Base-by-base conservation (phyloP, 495 filamentous ascomycete genomes). In the Aspergillus conjunctus region DNA sequence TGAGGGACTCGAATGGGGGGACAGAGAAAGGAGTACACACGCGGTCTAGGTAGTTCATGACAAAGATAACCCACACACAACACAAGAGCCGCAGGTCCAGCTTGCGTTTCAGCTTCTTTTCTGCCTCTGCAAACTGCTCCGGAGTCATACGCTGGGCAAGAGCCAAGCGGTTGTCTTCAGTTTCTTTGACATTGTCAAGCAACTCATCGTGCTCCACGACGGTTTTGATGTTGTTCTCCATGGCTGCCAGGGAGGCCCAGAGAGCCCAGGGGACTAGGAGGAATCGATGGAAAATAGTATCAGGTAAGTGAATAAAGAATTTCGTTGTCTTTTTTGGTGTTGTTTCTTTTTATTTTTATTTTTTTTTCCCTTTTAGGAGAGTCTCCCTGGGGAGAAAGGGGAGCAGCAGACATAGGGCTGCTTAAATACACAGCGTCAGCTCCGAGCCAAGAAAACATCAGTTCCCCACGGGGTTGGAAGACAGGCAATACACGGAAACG, bases 21-120 rank as follows among this genome's bases (percentile, higher is more conserved):
- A 6, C 44, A 48, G 44, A 48, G n/a, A 17, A 17, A 17, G 44
- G 17, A 6, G 8, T 8, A n/a, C 44, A 12, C 73, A 37, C 34
- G 14, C 54, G 54, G 30, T 62, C 60, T 3, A 62, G 46, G 8
- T 62, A 62, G 54, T 62, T 62, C 30, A 62, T 30, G 1, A 62
- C 41, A 26, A 58, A 62, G 32, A 62, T 52, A 32, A 62, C 30
- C 60, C 60, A 62, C 9, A 62, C 45, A 44, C 39, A 57, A 4
- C 33, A 31, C 53, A 62, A 26, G 15, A 62, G 45, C 0, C 54
- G 54, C 44, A 62, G 32, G 44, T 62, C 60, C 26, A 62, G 46
- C 31, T 62, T 62, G 4, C 60, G 43, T 30, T 51, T 45, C 3
- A 62, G 53, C 22, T 30, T 51, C 20, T 58, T 62, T 53, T 62